Base-by-base conservation (phyloP, 2,329 filamentous ascomycete genomes). In the Nothopassalora personata region DNA sequence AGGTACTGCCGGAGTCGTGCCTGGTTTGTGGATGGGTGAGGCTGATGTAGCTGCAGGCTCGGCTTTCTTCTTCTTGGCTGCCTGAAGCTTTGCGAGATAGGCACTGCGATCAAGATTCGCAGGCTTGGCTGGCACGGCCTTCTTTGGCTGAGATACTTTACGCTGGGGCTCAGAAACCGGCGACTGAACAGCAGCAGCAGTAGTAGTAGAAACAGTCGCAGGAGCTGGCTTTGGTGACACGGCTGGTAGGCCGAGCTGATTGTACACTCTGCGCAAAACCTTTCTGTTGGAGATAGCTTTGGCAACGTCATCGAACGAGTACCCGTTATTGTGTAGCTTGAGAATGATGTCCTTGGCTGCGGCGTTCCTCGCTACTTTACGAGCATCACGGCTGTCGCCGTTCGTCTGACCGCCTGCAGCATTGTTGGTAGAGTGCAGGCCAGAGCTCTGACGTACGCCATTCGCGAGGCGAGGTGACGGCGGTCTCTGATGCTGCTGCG, bases 251-350 rank as follows among this genome's bases (percentile, higher is more conserved):
- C 86, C 85, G 3, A 94, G 75, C 19, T 90, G 86, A 28, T 80
- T 76, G 67, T 91, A 94, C 1, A 94, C 78, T 31, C 76, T 72
- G 57, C 80, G 81, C 36, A 96, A 75, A 10, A 91, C 70, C 1
- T 73, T 73, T 36, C 82, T 79, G 65, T 91, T 83, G 46, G 93
- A 80, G 0, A 90, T 88, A 71, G 93, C 88, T 10, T 85, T 80
- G 11, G 92, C 77, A 58, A 93, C 86, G 60, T 90, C 82, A 56
- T 87, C 81, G 68, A 87, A 96, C 19, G 84, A 84, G 59, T 95
- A 84, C 52, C 90, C 88, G 60, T 89, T 77, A 43, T 72, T 69
- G 55, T 78, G 70, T 60, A 81, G 67, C 47, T 67, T 64, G 6
- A 63, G 59, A n/a, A 73, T 59, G 46, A 73, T 72, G 3, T 51